Conservation (phyloP, 2,329 filamentous ascomycete genomes). For the Xylaria sp. region DNA sequence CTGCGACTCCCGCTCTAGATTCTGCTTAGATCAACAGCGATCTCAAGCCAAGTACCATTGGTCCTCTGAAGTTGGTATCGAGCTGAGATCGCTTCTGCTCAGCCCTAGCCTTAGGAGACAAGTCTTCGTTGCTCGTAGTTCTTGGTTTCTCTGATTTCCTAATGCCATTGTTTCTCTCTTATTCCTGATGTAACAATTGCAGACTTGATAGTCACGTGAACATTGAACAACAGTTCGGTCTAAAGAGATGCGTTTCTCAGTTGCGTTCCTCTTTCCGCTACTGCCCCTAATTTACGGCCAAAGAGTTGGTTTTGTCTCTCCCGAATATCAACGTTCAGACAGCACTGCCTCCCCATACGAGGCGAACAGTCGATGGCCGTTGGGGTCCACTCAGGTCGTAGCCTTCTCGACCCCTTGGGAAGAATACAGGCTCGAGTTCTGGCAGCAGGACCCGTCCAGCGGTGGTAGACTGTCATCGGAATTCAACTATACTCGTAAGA, state of each 20-base stretch:
- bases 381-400: slow-evolving; percentile 11
- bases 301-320: slow-evolving; percentile 1
- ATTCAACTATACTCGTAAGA: slow-evolving; percentile 8
- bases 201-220: background rate
- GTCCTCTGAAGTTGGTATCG: too few species aligned
- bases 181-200: background rate
- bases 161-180: background rate
- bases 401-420: slow-evolving; percentile 2
- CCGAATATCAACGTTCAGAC: background rate
- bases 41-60: too few species aligned
- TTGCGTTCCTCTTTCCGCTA: background rate
- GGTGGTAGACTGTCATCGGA: background rate
- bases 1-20: too few species aligned
- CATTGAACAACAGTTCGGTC: background rate
- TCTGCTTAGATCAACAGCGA: too few species aligned
- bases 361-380: background rate
- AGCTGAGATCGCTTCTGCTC: too few species aligned
- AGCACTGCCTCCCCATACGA: background rate
- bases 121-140: too few species aligned
- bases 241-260: background rate
- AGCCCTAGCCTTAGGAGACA: too few species aligned
- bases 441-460: background rate
- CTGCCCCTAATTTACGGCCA: background rate
- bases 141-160: too few species aligned
- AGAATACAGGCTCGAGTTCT: slow-evolving; percentile 12